Evolutionary conservation across 371 early-diverging fungal genomes (phyloP).

Genomic region (Nematocida sp.): DNA sequence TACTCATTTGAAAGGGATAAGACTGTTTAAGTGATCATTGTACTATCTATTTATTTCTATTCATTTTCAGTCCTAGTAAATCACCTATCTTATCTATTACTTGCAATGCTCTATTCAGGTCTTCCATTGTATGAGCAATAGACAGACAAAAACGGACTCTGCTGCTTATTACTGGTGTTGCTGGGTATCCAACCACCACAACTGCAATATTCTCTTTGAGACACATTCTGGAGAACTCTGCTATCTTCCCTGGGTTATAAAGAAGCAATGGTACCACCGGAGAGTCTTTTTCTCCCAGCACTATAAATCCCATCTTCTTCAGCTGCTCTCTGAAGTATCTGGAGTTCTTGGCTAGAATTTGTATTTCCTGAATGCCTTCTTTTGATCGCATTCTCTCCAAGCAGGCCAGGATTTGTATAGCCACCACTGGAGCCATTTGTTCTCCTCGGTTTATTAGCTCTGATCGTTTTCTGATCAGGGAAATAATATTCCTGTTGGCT

Average conservation of each 20-base stretch:
- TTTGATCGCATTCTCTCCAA: constrained; percentile 63
- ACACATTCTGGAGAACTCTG: constrained; percentile 82
- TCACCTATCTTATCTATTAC: constrained; percentile 63
- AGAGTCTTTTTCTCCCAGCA: constrained; percentile 80
- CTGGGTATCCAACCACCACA: constrained; percentile 95
- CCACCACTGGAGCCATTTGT: constrained; percentile 78
- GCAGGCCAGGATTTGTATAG: constrained; percentile 77
- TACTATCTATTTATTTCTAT: not conserved
- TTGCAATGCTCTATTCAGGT: constrained; percentile 70
- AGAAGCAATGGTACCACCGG: constrained; percentile 93
- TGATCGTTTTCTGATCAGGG: constrained; percentile 72
- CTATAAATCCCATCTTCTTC: constrained; percentile 80
- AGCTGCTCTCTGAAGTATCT: constrained; percentile 75
- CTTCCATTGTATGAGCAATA: constrained; percentile 84
- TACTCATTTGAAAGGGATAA: too few species aligned
- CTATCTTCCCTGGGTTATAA: constrained; percentile 90
- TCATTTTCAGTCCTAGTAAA: constrained; percentile 57
- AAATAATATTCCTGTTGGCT: constrained; percentile 72
- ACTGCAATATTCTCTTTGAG: constrained; percentile 82
- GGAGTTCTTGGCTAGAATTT: constrained; percentile 76
- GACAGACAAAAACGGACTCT: constrained; percentile 91
- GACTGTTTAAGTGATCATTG: too few species aligned
- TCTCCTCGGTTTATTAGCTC: constrained; percentile 84
- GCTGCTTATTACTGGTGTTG: constrained; percentile 87
- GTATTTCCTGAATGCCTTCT: constrained; percentile 73